Base-by-base conservation (phyloP, 1,284 basidiomycete species). In the Naganishia cerealis region DNA sequence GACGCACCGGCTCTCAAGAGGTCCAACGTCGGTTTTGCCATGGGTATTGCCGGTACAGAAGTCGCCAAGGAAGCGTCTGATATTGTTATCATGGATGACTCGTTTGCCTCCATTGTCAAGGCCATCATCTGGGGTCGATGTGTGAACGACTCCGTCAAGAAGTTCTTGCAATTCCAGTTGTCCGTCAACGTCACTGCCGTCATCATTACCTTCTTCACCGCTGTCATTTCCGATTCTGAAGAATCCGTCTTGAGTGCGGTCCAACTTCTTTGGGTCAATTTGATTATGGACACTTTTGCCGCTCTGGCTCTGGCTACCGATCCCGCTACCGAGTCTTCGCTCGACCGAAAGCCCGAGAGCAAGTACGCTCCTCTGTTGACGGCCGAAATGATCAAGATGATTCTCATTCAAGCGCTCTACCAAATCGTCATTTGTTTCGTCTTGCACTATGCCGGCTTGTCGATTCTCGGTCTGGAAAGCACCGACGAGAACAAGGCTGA, bases 101-200 rank as follows among this genome's bases (percentile, higher is more conserved):
- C 98, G 79, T 98, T 99, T 79, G 84, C 91, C 10, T 94, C 91
- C 18, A 95, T 99, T 77, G 92, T 97, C 72, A 90, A 92, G 75
- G 95, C 94, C 67, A 94, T 99, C 76, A 94, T 96, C 86, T 99
- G 95, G 95, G 95, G 95, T 55, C 91, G 95, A 68, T 95, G 93
- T 78, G 94, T 99, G 72, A 98, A 97, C 80, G 95, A 99, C 78
- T 87, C 94, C 0, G 95, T 98, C 71, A 89, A 90, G 79, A 98
- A 98, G 83, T 99, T 98, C 83, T 79, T 99, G 71, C 95, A 98
- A 83, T 98, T 98, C 86, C 96, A 99, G 83, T 86, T 99, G 72
- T 93, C 92, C 10, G 92, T 92, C 76, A 99, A 98, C 84, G 87
- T 98, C 71, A 94, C 93, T 6, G 95, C 95, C 56, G 94, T 98